Evolutionary conservation across 1,284 basidiomycete genomes (phyloP).

Genomic region (Cutaneotrichosporon cutaneum): DNA sequence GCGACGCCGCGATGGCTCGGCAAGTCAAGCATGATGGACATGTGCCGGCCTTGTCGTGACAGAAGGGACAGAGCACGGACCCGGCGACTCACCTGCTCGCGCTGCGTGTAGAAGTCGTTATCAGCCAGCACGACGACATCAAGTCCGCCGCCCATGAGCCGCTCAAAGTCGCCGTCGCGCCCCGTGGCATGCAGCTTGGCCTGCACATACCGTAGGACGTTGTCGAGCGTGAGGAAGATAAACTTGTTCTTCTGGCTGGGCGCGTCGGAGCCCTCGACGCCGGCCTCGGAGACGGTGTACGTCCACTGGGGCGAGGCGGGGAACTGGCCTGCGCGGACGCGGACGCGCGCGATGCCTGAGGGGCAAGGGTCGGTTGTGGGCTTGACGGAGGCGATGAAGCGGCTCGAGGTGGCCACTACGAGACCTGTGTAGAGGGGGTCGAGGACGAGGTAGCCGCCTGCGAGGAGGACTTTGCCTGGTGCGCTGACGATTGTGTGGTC

Average conservation of each 20-base stretch:
- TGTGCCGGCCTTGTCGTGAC: background rate
- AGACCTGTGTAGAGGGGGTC: slow-evolving; percentile 78
- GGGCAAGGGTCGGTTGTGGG: background rate
- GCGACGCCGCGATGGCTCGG: no score
- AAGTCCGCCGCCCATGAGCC: slow-evolving; percentile 47
- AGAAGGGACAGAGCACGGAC: slow-evolving; percentile 16
- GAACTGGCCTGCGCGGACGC: slow-evolving; percentile 90
- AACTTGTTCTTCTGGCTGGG: slow-evolving; percentile 72
- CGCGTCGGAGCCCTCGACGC: slow-evolving; percentile 18
- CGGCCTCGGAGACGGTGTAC: slow-evolving; percentile 57
- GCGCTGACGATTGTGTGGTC: slow-evolving; percentile 66
- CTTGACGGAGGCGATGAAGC: slow-evolving; percentile 74
- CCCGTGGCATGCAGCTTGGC: slow-evolving; percentile 57
- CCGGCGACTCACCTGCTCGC: slow-evolving; percentile 64
- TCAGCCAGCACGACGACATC: slow-evolving; percentile 83
- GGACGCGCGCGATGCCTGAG: slow-evolving; percentile 53
- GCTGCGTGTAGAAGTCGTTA: slow-evolving; percentile 98
- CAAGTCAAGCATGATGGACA: no score
- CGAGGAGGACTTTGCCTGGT: slow-evolving; percentile 91
- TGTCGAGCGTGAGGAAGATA: slow-evolving; percentile 79
- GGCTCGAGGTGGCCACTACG: slow-evolving; percentile 84
- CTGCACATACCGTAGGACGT: slow-evolving; percentile 66
- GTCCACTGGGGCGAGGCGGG: slow-evolving; percentile 64
- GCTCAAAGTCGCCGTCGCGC: slow-evolving; percentile 53
- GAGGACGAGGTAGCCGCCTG: slow-evolving; percentile 91